A percentile compares a stretch with the other conserved stretches of the same genome.
Evolutionary conservation across 352 stramenopile genomes (phyloP).

Genomic region (Pythium diclinum): DNA sequence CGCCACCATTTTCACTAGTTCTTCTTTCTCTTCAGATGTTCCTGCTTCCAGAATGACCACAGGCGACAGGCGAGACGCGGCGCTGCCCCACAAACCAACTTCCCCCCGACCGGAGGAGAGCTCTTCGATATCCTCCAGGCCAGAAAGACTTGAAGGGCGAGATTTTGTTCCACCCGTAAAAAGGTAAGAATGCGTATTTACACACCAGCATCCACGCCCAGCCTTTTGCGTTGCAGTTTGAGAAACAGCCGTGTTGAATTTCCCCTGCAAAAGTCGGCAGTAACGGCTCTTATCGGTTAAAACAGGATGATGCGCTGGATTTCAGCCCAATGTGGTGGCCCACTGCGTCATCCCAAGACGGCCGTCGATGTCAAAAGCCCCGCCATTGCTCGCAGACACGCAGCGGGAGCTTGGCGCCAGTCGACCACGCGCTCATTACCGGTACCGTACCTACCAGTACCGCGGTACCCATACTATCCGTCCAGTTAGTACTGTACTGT

Average conservation of each 20-base stretch:
- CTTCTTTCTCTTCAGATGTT: constrained; percentile 10
- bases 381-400: not conserved
- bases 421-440: too few species aligned
- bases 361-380: constrained; percentile 17
- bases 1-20: constrained; percentile 39
- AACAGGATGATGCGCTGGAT: not conserved
- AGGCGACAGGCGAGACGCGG: constrained; percentile 15
- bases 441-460: too few species aligned
- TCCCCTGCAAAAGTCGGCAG: not conserved
- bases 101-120: constrained; percentile 10
- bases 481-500: too few species aligned
- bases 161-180: not conserved
- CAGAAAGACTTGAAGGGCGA: constrained; percentile 3
- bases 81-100: constrained; percentile 14
- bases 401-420: not conserved
- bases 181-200: not conserved
- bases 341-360: not conserved
- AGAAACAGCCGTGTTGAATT: constrained; percentile 13
- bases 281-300: not conserved
- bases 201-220: not conserved
- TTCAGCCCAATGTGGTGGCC: not conserved
- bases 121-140: constrained; percentile 5
- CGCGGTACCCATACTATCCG: too few species aligned
- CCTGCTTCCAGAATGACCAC: constrained; percentile 46
- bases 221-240: constrained; percentile 6